A percentile compares a stretch with the other conserved stretches of the same genome.
Evolutionary conservation across 2,329 filamentous ascomycete genomes (phyloP).

Genomic region (Aspergillus viridinutans): DNA sequence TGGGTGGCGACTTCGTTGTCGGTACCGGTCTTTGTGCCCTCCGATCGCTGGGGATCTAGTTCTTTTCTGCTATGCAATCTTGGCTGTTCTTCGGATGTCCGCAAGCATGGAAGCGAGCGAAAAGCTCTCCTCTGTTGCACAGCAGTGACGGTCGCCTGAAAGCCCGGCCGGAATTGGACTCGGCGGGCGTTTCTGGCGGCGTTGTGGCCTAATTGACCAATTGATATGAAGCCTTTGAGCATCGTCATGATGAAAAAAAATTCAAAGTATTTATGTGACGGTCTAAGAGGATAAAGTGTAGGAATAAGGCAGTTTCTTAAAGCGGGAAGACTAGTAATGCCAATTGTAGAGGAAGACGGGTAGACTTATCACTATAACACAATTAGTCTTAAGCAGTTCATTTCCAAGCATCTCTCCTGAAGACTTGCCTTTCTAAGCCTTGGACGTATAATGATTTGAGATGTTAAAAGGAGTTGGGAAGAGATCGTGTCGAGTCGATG

Average conservation of each 20-base stretch:
- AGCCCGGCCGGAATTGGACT: neutral
- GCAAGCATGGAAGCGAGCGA: neutral
- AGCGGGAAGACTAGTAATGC: neutral
- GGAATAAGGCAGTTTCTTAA: neutral
- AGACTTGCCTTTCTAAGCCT: neutral
- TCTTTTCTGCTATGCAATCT: constrained; percentile 50
- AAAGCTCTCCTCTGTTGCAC: neutral
- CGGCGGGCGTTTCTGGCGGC: constrained; percentile 7
- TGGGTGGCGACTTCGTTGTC: constrained; percentile 57
- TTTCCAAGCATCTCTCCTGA: neutral
- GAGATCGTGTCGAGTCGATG: neutral
- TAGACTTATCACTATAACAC: neutral
- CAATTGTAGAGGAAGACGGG: neutral
- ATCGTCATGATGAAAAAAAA: neutral
- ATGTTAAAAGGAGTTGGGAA: neutral
- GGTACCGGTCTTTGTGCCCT: constrained; percentile 65
- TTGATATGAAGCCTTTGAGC: constrained; percentile 4
- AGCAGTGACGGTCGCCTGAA: neutral
- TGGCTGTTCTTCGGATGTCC: constrained; percentile 1
- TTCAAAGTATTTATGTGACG: neutral
- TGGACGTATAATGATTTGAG: neutral
- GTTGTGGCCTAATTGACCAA: constrained; percentile 5
- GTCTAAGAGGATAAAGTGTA: neutral
- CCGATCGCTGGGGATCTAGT: constrained; percentile 61
- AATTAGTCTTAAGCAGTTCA: neutral